Percentiles rank a stretch among this genome's conserved stretches.
phyloP scores from a whole-genome alignment of 2,329 filamentous ascomycete genomes.

The Sclerotinia subarctica region DNA sequence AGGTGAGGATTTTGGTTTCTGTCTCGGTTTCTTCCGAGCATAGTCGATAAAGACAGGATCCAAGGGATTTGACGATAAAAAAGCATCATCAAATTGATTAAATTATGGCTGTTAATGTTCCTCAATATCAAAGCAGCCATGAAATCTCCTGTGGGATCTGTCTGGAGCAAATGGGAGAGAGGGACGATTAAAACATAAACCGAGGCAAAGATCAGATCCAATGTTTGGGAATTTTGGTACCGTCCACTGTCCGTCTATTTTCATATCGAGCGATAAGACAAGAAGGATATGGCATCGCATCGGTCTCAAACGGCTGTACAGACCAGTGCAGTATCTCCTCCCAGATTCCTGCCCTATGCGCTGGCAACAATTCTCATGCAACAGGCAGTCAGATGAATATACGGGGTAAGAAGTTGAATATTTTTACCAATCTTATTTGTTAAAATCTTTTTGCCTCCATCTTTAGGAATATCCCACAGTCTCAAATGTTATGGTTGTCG shows the following conservation, averaged over 20 bases:
- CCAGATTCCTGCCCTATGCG: conserved; percentile 15
- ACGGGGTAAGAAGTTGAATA: conserved; percentile 2
- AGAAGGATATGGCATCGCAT: background rate
- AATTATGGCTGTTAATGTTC: background rate
- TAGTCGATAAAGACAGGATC: background rate
- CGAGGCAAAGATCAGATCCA: background rate
- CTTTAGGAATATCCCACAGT: background rate
- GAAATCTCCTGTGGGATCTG: background rate
- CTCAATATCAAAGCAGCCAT: background rate
- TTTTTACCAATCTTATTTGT: conserved; percentile 16
- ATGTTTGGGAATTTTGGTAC: background rate
- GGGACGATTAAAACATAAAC: background rate
- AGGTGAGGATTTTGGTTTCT: background rate
- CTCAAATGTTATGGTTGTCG: conserved; percentile 1
- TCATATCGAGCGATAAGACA: background rate
- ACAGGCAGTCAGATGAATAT: conserved; percentile 11
- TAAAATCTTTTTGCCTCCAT: background rate
- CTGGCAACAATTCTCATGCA: conserved; percentile 16
- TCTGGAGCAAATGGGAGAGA: background rate
- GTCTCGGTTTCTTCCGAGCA: background rate
- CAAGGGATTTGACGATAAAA: background rate
- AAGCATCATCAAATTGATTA: background rate
- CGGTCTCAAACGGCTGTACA: conserved; percentile 6
- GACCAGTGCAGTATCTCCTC: background rate
- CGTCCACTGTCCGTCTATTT: background rate